phyloP scores from a whole-genome alignment of 2,329 filamentous ascomycete species.

The Penicillium sclerotigenum region DNA sequence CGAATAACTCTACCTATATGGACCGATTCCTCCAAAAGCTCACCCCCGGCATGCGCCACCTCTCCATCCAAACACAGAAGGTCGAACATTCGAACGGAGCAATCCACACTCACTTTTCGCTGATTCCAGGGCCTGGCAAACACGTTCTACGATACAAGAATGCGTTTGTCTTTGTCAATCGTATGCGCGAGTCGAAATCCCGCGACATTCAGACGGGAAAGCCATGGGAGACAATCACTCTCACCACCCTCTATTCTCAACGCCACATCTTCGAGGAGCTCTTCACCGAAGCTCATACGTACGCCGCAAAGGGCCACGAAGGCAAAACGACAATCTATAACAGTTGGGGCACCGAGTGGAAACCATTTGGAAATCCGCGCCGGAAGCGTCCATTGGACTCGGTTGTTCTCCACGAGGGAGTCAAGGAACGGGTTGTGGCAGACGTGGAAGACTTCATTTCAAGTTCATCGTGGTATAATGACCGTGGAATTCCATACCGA shows the following conservation, averaged over 20 bases:
- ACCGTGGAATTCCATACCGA: slow-evolving; percentile 90
- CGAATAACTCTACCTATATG: slow-evolving; percentile 44
- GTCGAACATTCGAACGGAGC: slow-evolving; percentile 63
- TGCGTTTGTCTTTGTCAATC: slow-evolving; percentile 81
- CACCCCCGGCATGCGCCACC: slow-evolving; percentile 60
- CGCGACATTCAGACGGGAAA: slow-evolving; percentile 76
- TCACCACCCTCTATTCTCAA: slow-evolving; percentile 88
- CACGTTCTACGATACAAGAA: slow-evolving; percentile 84
- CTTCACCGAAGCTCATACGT: slow-evolving; percentile 78
- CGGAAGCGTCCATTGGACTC: slow-evolving; percentile 84
- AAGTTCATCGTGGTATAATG: slow-evolving; percentile 82
- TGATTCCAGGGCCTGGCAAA: slow-evolving; percentile 86
- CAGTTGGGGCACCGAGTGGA: slow-evolving; percentile 79
- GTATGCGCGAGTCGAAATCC: slow-evolving; percentile 80
- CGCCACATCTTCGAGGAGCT: slow-evolving; percentile 86
- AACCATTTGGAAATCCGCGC: slow-evolving; percentile 75
- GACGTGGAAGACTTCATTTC: slow-evolving; percentile 81
- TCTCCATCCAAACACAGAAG: slow-evolving; percentile 63
- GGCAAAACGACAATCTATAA: slow-evolving; percentile 93
- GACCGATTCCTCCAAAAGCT: slow-evolving; percentile 56
- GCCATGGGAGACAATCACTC: slow-evolving; percentile 88
- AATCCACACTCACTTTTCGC: slow-evolving; percentile 73
- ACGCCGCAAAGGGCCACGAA: slow-evolving; percentile 76
- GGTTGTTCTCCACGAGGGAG: slow-evolving; percentile 77
- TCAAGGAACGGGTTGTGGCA: slow-evolving; percentile 74